Evolutionary conservation across 2,329 filamentous ascomycete species (phyloP).

Genomic region (Pseudogymnoascus sp.): DNA sequence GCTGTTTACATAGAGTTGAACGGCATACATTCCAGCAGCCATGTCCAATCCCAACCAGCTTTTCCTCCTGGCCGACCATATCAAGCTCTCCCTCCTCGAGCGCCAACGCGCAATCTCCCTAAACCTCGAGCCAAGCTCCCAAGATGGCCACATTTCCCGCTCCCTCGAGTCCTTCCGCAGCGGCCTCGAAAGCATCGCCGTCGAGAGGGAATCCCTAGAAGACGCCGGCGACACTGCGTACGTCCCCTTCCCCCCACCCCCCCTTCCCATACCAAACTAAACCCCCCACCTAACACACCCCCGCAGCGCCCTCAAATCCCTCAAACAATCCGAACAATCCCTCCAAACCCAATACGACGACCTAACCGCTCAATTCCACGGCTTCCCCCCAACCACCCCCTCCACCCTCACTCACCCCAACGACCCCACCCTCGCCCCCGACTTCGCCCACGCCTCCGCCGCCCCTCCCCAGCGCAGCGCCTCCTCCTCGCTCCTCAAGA

Average conservation of each 20-base stretch:
- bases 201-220: conserved; percentile 54
- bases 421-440: conserved; percentile 49
- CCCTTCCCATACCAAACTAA: conserved; percentile 3
- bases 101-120: conserved; percentile 77
- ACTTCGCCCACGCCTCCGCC: conserved; percentile 55
- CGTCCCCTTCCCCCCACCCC: conserved; percentile 17
- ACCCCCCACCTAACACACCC: conserved; percentile 10
- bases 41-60: conserved; percentile 65
- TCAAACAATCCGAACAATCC: conserved; percentile 56
- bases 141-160: conserved; percentile 81
- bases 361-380: conserved; percentile 72
- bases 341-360: conserved; percentile 69
- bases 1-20: not conserved
- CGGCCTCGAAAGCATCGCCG: conserved; percentile 62
- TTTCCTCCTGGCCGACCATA: conserved; percentile 88
- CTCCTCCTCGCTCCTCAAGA: conserved; percentile 37
- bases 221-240: conserved; percentile 57
- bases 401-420: conserved; percentile 53
- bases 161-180: conserved; percentile 81
- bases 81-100: conserved; percentile 92
- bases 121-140: conserved; percentile 59
- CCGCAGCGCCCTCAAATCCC: conserved; percentile 33
- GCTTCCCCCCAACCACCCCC: conserved; percentile 43
- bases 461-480: conserved; percentile 29
- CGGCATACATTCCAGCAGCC: conserved; percentile 14